phyloP scores from a whole-genome alignment of 441 rosid species.

The Adansonia madagascariensis region DNA sequence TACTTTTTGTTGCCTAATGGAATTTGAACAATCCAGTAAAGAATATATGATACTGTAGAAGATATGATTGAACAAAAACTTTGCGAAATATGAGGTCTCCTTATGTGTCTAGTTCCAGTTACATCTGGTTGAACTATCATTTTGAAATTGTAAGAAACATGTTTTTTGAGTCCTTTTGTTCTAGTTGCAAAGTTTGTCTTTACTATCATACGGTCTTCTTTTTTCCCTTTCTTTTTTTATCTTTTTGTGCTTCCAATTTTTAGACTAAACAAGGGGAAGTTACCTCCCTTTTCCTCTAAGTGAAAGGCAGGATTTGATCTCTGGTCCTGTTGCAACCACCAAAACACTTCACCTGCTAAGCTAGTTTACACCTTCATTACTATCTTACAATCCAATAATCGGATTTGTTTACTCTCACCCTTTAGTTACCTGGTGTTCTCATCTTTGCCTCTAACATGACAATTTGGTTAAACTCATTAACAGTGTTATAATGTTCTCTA shows the following conservation, averaged over 20 bases:
- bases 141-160: neutral
- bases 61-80: neutral
- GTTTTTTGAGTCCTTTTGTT: conserved; percentile 14
- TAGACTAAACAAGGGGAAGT: neutral
- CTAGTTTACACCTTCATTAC: neutral
- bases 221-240: neutral
- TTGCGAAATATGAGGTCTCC: neutral
- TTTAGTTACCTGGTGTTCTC: conserved; percentile 11
- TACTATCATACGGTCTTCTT: neutral
- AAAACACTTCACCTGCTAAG: neutral
- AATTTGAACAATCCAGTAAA: conserved; percentile 9
- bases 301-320: neutral
- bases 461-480: conserved; percentile 12
- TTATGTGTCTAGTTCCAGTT: neutral
- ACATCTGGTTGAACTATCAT: neutral
- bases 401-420: conserved; percentile 1
- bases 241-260: neutral
- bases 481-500: conserved; percentile 26
- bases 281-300: neutral
- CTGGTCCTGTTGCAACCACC: neutral
- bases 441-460: conserved; percentile 19
- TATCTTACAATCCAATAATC: conserved; percentile 1
- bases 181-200: neutral
- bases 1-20: neutral
- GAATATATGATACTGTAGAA: neutral